Percentiles rank a stretch among this genome's conserved stretches.
phyloP scores from a whole-genome alignment of 2,329 filamentous ascomycete species.

The Basipetospora sp. region DNA sequence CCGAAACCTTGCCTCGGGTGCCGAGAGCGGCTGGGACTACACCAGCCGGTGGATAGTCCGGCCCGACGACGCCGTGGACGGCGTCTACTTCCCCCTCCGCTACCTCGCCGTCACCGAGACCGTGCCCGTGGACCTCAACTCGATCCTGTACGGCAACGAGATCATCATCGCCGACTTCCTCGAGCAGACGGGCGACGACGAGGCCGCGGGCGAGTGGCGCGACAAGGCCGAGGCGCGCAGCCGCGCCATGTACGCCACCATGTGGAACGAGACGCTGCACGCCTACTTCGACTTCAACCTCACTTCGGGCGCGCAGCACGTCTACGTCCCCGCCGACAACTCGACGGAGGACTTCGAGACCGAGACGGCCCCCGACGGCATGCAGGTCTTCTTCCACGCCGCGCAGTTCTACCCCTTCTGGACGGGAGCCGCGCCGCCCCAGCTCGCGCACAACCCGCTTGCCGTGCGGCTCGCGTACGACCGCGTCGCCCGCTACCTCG shows the following conservation, averaged over 20 bases:
- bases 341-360: conserved; percentile 20
- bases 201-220: conserved; percentile 34
- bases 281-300: conserved; percentile 58
- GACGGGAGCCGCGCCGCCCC: conserved; percentile 45
- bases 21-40: conserved; percentile 55
- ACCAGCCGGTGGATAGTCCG: conserved; percentile 41
- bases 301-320: conserved; percentile 40
- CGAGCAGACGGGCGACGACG: conserved; percentile 33
- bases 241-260: conserved; percentile 45
- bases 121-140: conserved; percentile 52
- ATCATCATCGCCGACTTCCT: conserved; percentile 42
- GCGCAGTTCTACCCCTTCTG: conserved; percentile 56
- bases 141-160: conserved; percentile 53
- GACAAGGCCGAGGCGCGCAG: conserved; percentile 36
- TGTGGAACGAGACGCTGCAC: conserved; percentile 50
- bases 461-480: conserved; percentile 40
- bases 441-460: conserved; percentile 42
- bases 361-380: conserved; percentile 33
- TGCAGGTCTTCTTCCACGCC: conserved; percentile 42
- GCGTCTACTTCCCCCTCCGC: conserved; percentile 51
- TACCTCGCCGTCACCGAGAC: conserved; percentile 44
- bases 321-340: conserved; percentile 35
- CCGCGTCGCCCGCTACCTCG: conserved; percentile 38
- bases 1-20: conserved; percentile 47
- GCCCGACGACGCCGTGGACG: conserved; percentile 41